Evolutionary conservation across 2,329 filamentous ascomycete genomes (phyloP).

Genomic region (Neophaeococcomyces aloes): DNA sequence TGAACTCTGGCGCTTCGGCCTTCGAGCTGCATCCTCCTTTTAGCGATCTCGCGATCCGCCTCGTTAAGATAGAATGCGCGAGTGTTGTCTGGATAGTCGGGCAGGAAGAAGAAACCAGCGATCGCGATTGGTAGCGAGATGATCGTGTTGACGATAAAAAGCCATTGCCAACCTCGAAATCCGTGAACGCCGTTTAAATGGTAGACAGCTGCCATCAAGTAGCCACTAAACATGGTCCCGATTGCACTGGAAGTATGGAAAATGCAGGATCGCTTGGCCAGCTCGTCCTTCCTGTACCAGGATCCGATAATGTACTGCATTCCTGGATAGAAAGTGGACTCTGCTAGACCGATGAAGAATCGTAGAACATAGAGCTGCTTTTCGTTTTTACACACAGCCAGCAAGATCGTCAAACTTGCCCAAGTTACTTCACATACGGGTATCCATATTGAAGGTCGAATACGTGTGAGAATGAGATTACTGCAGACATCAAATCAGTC

Average conservation of each 20-base stretch:
- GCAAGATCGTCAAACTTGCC: slow-evolving; percentile 28
- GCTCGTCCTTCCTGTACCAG: slow-evolving; percentile 34
- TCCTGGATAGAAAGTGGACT: slow-evolving; percentile 27
- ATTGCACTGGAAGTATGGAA: slow-evolving; percentile 28
- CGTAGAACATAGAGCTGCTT: slow-evolving; percentile 28
- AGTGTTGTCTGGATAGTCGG: slow-evolving; percentile 31
- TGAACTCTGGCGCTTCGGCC: slow-evolving; percentile 30
- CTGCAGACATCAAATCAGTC: too few species aligned
- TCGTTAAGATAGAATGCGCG: slow-evolving; percentile 38
- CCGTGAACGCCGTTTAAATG: slow-evolving; percentile 14
- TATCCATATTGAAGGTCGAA: slow-evolving; percentile 22
- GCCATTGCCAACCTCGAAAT: slow-evolving; percentile 25
- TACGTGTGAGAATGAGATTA: slow-evolving; percentile 32
- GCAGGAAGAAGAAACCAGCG: slow-evolving; percentile 28
- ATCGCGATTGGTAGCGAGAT: slow-evolving; percentile 29
- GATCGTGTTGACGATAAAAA: slow-evolving; percentile 31
- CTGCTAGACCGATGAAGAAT: slow-evolving; percentile 27
- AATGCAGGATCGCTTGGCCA: slow-evolving; percentile 29
- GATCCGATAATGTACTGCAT: slow-evolving; percentile 24
- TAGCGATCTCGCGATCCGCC: slow-evolving; percentile 36
- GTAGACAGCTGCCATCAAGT: slow-evolving; percentile 29
- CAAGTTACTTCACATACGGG: slow-evolving; percentile 26
- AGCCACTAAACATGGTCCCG: slow-evolving; percentile 30
- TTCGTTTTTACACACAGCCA: slow-evolving; percentile 24
- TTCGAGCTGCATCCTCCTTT: slow-evolving; percentile 42